Evolutionary conservation across 164 flowering plant genomes (phyloP), one percentile per base, ranked within the genome.

Genomic region (Nymphaea thermarum): DNA sequence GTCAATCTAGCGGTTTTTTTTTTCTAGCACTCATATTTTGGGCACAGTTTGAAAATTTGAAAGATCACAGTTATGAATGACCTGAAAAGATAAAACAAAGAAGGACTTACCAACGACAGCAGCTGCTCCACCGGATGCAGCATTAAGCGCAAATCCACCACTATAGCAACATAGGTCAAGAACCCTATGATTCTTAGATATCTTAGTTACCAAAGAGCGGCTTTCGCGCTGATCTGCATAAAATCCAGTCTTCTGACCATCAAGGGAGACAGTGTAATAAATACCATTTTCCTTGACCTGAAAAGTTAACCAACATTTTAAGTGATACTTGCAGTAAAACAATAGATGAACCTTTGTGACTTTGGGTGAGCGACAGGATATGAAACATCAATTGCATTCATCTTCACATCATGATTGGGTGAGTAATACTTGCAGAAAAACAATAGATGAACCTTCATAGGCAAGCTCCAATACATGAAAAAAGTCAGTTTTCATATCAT

Each of bases 191-290:
- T 89, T 93, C 44, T 78, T 63, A 42, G 91, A 86, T 65, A 94
- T 80, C 65, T 86, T 77, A 47, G 90, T 87, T 77, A 94, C 75
- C 71, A 85, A 91, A 62, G 78, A 79, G 42, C 98, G 89, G 62
- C 87, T 91, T 73, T 94, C 98, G 53, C 98, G 93, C 76, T 94
- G 97, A 82, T 94, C 98, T 64, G 97, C 96, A 82, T 94, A 94
- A 78, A 89, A 94, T 67, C 98, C 98, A 36, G 98, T 94, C 74
- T 94, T 94, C 74, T 94, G 98, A 44, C 98, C 98, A 11, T 83
- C 90, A 71, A 84, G 70, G 59, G 96, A 89, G 67, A 94, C 69
- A 2, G 88, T 70, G 78, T 88, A 94, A 59, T 69, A 74, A 64
- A 94, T 80, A 44, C 92, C 96, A 77, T 91, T 94, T 81, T 94